Evolutionary conservation across 345 rosid genomes (phyloP).

Genomic region (Populus ilicifolia): DNA sequence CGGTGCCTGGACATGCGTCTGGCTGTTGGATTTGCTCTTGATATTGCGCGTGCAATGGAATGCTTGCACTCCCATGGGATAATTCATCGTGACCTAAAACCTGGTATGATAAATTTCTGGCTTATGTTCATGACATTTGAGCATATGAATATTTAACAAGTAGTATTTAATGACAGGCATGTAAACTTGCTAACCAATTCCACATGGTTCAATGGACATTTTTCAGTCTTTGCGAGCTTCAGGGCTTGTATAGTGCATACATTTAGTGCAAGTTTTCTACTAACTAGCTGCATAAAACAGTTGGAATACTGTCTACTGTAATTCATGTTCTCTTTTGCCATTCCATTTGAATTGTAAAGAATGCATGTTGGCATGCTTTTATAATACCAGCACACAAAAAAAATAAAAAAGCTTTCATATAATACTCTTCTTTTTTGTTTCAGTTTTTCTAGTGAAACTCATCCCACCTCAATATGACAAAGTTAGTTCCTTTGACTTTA

Average conservation of each 20-base stretch:
- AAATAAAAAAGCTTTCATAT: no score
- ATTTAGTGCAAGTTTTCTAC: background rate
- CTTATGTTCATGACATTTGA: no score
- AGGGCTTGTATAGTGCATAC: background rate
- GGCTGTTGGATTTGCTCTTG: conserved; percentile 83
- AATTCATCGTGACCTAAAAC: conserved; percentile 95
- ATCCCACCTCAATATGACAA: no score
- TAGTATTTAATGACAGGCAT: background rate
- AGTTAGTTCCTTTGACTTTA: no score
- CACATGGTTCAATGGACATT: background rate
- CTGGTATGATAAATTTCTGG: conserved; percentile 48
- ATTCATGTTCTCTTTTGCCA: background rate
- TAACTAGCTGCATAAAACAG: background rate
- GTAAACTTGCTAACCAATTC: background rate
- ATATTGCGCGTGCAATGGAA: conserved; percentile 99
- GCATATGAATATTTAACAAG: conserved; percentile 6
- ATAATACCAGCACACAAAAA: no score
- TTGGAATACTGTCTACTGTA: background rate
- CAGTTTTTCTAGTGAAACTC: no score
- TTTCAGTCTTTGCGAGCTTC: background rate
- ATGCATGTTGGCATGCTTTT: background rate
- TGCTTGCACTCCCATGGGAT: conserved; percentile 94
- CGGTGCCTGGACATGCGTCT: conserved; percentile 58
- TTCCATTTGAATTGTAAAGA: background rate
- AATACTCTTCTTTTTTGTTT: no score